Conservation (phyloP, 208 protist genomes). For the Spongospora subterranea region DNA sequence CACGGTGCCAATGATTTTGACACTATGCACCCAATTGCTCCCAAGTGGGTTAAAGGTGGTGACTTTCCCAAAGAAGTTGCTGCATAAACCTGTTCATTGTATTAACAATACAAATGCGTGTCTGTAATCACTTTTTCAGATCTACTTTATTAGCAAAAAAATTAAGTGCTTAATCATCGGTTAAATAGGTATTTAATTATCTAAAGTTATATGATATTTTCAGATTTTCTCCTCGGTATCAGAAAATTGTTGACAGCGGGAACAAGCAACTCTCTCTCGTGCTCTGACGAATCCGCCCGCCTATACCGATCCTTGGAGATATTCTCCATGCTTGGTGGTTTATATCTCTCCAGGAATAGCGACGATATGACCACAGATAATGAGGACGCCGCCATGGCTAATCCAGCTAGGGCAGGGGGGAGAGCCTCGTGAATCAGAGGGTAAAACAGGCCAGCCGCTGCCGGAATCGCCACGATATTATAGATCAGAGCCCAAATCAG, state of each 20-base stretch:
- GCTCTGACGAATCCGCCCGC: too few relatives aligned
- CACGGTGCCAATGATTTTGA: not conserved
- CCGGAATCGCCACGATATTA: constrained; percentile 82
- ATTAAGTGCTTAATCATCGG: too few relatives aligned
- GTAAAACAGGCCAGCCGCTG: constrained; percentile 80
- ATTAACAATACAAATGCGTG: too few relatives aligned
- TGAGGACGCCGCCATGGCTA: constrained; percentile 83
- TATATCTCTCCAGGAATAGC: constrained; percentile 75
- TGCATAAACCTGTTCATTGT: not conserved
- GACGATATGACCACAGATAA: constrained; percentile 83
- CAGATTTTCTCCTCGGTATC: too few relatives aligned
- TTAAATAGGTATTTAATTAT: too few relatives aligned
- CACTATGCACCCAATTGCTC: not conserved
- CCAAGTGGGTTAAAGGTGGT: constrained; percentile 25
- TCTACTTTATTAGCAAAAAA: too few relatives aligned
- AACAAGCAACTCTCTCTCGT: too few relatives aligned
- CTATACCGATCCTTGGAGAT: too few relatives aligned
- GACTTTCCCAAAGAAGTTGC: not conserved
- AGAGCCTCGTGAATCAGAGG: constrained; percentile 68
- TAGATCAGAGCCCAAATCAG: constrained; percentile 83
- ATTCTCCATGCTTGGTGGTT: not conserved
- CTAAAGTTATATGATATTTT: too few relatives aligned
- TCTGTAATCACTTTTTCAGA: too few relatives aligned
- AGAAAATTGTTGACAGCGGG: too few relatives aligned
- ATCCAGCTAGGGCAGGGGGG: constrained; percentile 80